Percentiles rank a stretch among this genome's conserved stretches.
phyloP scores from a whole-genome alignment of 352 stramenopile species.

The Phytopythium delawarense region DNA sequence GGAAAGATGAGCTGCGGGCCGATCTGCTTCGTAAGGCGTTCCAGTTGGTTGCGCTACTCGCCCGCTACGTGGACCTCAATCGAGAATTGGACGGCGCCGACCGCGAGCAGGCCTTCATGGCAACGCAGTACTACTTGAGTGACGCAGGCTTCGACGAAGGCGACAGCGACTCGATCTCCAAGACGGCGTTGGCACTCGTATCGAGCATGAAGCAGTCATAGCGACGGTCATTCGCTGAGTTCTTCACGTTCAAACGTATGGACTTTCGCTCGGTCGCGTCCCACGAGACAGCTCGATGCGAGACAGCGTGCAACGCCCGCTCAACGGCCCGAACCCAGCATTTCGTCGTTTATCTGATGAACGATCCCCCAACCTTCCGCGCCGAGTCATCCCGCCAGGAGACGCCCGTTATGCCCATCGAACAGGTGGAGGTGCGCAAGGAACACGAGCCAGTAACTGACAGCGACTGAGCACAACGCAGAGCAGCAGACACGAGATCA shows the following conservation, averaged over 20 bases:
- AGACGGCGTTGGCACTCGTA: slow-evolving; percentile 41
- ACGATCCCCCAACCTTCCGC: not conserved
- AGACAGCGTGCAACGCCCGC: not conserved
- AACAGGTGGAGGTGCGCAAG: not conserved
- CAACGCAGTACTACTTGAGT: slow-evolving; percentile 46
- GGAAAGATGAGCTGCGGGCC: slow-evolving; percentile 23
- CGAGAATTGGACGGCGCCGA: slow-evolving; percentile 46
- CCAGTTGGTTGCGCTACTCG: slow-evolving; percentile 48
- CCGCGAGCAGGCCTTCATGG: slow-evolving; percentile 54
- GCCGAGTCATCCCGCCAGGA: not conserved
- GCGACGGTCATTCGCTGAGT: not conserved
- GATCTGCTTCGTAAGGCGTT: slow-evolving; percentile 55
- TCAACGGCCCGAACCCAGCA: not conserved
- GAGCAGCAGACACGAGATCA: not conserved
- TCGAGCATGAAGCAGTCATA: slow-evolving; percentile 17
- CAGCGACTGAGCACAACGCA: not conserved
- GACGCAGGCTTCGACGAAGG: slow-evolving; percentile 24
- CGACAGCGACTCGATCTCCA: slow-evolving; percentile 45
- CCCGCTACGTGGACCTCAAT: slow-evolving; percentile 61
- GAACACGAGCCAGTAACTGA: not conserved
- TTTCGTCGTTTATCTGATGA: not conserved
- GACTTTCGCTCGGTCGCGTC: not conserved
- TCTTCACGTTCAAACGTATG: not conserved
- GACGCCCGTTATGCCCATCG: not conserved
- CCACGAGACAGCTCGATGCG: not conserved